Evolutionary conservation across 129 eudicot species (phyloP).

Genomic region (Flaveria bidentis): DNA sequence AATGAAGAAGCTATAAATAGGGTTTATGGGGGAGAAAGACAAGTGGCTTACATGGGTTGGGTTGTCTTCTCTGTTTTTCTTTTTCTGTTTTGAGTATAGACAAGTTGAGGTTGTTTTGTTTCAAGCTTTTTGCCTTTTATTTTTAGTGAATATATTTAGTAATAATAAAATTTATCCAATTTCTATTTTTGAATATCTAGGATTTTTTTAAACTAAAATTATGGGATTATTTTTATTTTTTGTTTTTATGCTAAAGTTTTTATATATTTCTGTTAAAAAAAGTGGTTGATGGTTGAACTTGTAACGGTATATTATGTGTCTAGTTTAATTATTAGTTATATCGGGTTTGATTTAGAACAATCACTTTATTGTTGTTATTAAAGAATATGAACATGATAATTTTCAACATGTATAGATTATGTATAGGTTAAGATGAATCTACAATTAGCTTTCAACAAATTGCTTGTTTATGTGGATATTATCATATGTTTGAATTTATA

Average conservation of each 20-base stretch:
- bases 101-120: constrained; percentile 29
- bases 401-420: background rate
- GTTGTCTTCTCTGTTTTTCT: background rate
- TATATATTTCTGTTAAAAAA: background rate
- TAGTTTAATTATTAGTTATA: background rate
- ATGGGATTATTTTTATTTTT: background rate
- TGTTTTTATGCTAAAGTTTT: background rate
- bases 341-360: background rate
- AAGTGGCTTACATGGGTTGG: constrained; percentile 38
- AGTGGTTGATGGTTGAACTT: background rate
- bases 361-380: background rate
- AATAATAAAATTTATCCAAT: background rate
- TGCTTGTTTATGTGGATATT: background rate
- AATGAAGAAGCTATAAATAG: constrained; percentile 53
- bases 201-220: background rate
- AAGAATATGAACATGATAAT: background rate
- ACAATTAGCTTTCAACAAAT: background rate
- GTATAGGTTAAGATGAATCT: background rate
- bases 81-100: constrained; percentile 31
- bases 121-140: constrained; percentile 16
- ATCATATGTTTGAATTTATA: background rate
- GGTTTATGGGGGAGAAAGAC: constrained; percentile 45
- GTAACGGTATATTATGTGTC: background rate
- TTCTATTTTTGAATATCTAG: background rate
- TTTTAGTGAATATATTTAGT: background rate